These are phyloP conservation scores for Ceratocystis ficicola DNA, from an alignment of 2,329 filamentous ascomycete species.

Conservation along the genomic window DNA sequence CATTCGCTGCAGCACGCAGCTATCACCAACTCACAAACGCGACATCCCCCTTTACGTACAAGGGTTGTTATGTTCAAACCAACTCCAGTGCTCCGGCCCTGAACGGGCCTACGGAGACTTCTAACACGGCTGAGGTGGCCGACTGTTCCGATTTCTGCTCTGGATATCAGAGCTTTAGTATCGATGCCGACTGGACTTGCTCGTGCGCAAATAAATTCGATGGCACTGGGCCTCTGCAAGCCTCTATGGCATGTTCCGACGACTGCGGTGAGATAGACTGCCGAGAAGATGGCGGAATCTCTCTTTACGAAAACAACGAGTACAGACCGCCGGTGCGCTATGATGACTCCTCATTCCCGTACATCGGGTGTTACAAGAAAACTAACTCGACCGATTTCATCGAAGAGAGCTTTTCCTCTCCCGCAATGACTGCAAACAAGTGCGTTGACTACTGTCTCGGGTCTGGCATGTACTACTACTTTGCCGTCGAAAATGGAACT, in stretches of 20 bases:
- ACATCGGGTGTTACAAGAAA: conserved; percentile 13
- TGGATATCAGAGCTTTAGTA: conserved; percentile 5
- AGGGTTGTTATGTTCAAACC: conserved; percentile 3
- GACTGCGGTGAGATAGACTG: neutral
- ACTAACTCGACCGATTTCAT: neutral
- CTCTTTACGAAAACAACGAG: neutral
- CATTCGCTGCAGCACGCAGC: neutral
- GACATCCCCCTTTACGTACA: neutral
- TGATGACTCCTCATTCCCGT: neutral
- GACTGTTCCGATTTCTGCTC: conserved; percentile 3
- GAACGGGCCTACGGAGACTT: neutral
- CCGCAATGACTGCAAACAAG: conserved; percentile 9
- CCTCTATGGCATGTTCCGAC: neutral
- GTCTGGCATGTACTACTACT: conserved; percentile 18
- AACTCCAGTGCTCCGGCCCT: neutral
- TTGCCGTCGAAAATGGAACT: conserved; percentile 6
- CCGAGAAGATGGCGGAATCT: neutral
- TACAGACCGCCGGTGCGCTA: conserved; percentile 1
- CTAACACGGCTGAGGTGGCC: neutral
- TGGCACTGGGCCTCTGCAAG: neutral
- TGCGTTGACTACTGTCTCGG: conserved; percentile 15
- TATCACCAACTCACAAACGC: neutral
- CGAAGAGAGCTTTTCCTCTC: conserved; percentile 4
- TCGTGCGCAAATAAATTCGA: neutral
- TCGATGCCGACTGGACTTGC: neutral